Base-by-base conservation (phyloP, 192 early-diverging fungal species). In the Chytriomyces confervae region DNA sequence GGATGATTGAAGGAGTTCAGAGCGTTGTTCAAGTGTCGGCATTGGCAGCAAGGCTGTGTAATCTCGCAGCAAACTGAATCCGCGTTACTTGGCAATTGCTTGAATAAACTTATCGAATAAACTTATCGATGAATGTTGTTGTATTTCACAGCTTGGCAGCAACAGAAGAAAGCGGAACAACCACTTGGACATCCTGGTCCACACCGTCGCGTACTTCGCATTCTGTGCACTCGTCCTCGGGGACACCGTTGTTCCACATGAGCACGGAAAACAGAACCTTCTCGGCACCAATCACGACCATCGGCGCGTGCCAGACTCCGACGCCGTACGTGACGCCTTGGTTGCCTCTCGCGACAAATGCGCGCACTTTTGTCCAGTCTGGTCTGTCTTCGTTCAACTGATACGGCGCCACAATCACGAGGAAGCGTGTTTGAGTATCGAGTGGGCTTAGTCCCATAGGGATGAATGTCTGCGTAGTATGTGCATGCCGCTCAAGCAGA, bases 11-110 rank as follows among this genome's bases (percentile, higher is more conserved):
- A 63, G 97, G 97, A 24, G 89, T 92, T 49, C 89, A 91, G 50
- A 90, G 90, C 11, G 79, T 95, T 10, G 85, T 97, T n/a, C 97
- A 98, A 83, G 84, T 99, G 11, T 87, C 91, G 23, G 96, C 94
- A 10, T 81, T 99, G 67, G 88, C 93, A 1, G 92, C 92, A 6
- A 87, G 92, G 61, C 78, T 90, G 20, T 87, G 85, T 66, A 83
- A 62, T 29, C 61, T 74, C 3, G 11, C 67, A 10, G 24, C 18
- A 46, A 36, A n/a, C n/a, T 74, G 7, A 74, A 74, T 36, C 36
- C 36, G 36, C 36, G 36, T 36, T 4, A 36, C 36, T 36, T 36
- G 36, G 36, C 36, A 36, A 36, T 36, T 36, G 36, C 36, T 36
- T 36, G 3, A 36, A 36, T 36, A 36, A 36, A 36, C 36, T 36